These are phyloP conservation scores for Aspergillus fructus DNA, from an alignment of 2,329 filamentous ascomycete species.

Conservation along the genomic window DNA sequence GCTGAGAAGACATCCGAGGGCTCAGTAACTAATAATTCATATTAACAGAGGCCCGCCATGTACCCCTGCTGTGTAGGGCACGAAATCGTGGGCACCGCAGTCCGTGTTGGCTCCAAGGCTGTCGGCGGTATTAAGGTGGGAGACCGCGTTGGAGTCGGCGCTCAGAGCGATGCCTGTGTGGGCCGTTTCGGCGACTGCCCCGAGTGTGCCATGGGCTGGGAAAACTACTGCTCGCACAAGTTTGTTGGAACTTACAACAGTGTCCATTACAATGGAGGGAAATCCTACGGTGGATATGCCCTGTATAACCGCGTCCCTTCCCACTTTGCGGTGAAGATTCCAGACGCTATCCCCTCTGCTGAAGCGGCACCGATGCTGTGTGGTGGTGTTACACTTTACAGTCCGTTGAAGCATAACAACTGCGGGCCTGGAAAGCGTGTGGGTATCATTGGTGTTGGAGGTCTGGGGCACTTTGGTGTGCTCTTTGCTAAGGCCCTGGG, in stretches of 20 bases:
- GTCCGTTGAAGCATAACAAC: constrained; percentile 66
- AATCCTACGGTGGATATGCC: constrained; percentile 67
- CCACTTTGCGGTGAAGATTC: constrained; percentile 63
- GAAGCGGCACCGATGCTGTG: constrained; percentile 72
- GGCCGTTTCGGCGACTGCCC: constrained; percentile 48
- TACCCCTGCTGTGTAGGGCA: constrained; percentile 60
- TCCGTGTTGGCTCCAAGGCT: constrained; percentile 54
- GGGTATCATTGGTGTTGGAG: constrained; percentile 71
- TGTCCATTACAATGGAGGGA: constrained; percentile 51
- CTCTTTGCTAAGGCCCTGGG: constrained; percentile 71
- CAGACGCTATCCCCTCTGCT: constrained; percentile 49
- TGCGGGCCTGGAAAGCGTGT: constrained; percentile 71
- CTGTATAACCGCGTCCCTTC: constrained; percentile 55
- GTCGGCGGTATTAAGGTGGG: constrained; percentile 31
- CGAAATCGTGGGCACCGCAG: constrained; percentile 62
- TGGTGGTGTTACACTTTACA: constrained; percentile 72
- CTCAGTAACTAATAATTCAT: neutral
- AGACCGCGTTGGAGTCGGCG: constrained; percentile 55
- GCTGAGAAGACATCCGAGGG: neutral
- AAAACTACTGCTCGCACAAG: constrained; percentile 36
- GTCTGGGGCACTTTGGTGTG: constrained; percentile 71
- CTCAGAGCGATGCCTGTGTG: constrained; percentile 58
- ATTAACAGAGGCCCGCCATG: constrained; percentile 25
- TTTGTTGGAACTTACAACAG: constrained; percentile 35
- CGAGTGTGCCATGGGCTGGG: constrained; percentile 49